Percentiles rank a stretch among this genome's conserved stretches.
Evolutionary conservation across 768 basidiomycete species (phyloP).

Genomic region (Fomitopsis serialis): DNA sequence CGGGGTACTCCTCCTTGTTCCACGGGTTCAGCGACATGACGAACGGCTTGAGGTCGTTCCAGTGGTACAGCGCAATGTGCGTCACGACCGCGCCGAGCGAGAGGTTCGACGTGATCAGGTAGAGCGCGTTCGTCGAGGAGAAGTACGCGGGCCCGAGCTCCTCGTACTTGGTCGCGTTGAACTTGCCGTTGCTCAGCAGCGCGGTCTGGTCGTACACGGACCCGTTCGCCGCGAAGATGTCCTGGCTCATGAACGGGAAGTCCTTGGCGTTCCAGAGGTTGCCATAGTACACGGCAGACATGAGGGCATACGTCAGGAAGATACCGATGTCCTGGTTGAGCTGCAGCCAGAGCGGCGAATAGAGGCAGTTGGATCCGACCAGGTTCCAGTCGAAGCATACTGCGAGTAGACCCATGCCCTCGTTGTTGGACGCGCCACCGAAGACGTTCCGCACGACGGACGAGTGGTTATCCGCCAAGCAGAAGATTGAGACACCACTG

Average conservation of each 20-base stretch:
- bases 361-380: slow-evolving; percentile 40
- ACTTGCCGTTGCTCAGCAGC: slow-evolving; percentile 40
- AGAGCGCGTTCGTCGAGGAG: slow-evolving; percentile 30
- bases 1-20: slow-evolving; percentile 22
- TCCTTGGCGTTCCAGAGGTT: slow-evolving; percentile 55
- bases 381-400: slow-evolving; percentile 62
- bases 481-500: slow-evolving; percentile 32
- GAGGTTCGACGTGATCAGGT: slow-evolving; percentile 29
- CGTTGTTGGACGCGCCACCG: slow-evolving; percentile 40
- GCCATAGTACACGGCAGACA: slow-evolving; percentile 26
- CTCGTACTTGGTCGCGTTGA: slow-evolving; percentile 21
- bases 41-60: slow-evolving; percentile 30
- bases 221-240: slow-evolving; percentile 20
- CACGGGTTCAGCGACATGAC: slow-evolving; percentile 28
- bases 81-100: slow-evolving; percentile 29
- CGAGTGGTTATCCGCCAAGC: slow-evolving; percentile 27
- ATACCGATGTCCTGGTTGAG: slow-evolving; percentile 22
- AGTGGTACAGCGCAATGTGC: slow-evolving; percentile 32
- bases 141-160: slow-evolving; percentile 30
- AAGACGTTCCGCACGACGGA: slow-evolving; percentile 21
- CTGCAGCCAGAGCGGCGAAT: slow-evolving; percentile 22
- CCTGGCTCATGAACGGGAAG: slow-evolving; percentile 48
- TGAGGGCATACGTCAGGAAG: slow-evolving; percentile 27
- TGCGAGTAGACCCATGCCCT: slow-evolving; percentile 56
- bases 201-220: slow-evolving; percentile 35